Evolutionary conservation across 2,329 filamentous ascomycete species (phyloP), one percentile per base, ranked within the genome.

Genomic region (Cercospora janseana): DNA sequence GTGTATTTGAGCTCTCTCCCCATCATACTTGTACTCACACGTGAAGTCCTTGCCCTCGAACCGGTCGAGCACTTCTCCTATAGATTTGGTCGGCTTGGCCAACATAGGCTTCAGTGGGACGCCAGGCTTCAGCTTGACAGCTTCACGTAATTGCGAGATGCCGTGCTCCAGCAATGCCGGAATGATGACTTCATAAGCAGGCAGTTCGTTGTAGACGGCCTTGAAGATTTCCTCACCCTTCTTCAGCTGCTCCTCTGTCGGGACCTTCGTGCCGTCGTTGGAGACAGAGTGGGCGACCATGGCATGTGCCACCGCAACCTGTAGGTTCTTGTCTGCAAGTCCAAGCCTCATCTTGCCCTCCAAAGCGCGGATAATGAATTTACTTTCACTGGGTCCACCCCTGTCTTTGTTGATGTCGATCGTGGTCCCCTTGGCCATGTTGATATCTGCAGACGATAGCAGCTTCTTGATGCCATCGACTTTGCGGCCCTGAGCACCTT

Each of bases 21-120:
- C 93, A 63, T 98, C 93, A 65, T 98, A 98, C 70, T 98, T 98
- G 78, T 95, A 98, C 69, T 98, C 93, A 72, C 93, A 98, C 1
- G 93, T 97, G 64, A 98, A 98, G 20, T 86, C 87, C 66, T 95
- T 93, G 57, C 87, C 84, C 67, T 97, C 93, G 59, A 98, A 98
- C 4, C 93, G 87, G 70, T 98, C 92, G 8, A 98, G 79, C 0
- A 98, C 93, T 71, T 98, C 93, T 1, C 91, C 95, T 62, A 98
- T 96, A 4, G 93, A 91, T 69, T 98, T 98, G 7, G 93, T 98
- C 3, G 93, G 93, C 64, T 97, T 97, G 15, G 93, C 93, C 74
- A 98, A 79, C 93, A 98, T 98, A 62, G 93, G 93, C 70, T 98
- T 98, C 51, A 98, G 77, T 0, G 93, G 93, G 12, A 98, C 87